Evolutionary conservation across 148 eudicot species (phyloP).

Genomic region (Pouteria glomerata): DNA sequence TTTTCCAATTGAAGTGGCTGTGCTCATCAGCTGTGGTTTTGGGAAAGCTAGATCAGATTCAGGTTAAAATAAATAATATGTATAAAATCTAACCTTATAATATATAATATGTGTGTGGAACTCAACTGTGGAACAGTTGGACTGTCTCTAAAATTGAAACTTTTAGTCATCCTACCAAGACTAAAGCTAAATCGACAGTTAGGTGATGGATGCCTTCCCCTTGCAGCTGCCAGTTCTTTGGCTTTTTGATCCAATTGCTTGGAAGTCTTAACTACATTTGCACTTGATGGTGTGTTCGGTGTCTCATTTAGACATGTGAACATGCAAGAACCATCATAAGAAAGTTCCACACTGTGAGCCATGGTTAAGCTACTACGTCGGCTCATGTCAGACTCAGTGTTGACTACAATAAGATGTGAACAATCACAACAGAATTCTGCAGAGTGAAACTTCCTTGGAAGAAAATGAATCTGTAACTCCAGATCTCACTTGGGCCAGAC

Average conservation of each 20-base stretch:
- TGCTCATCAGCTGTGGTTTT: too few species aligned
- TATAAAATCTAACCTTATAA: too few species aligned
- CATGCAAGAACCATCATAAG: constrained; percentile 1
- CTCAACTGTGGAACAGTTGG: constrained; percentile 33
- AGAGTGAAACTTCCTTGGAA: constrained; percentile 20
- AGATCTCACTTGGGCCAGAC: constrained; percentile 43
- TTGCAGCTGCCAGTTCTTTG: constrained; percentile 18
- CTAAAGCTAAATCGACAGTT: constrained; percentile 46
- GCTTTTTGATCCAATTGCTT: constrained; percentile 13
- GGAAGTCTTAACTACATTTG: constrained; percentile 9
- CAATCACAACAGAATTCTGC: constrained; percentile 37
- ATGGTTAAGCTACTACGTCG: constrained; percentile 22
- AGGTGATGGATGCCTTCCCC: constrained; percentile 39
- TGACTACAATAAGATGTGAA: constrained; percentile 28
- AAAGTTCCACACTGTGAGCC: constrained; percentile 29
- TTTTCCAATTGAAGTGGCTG: too few species aligned
- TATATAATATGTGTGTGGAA: too few species aligned
- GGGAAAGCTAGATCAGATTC: too few species aligned
- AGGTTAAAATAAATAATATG: too few species aligned
- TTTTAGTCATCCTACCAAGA: constrained; percentile 52
- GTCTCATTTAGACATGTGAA: constrained; percentile 6
- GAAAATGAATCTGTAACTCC: constrained; percentile 14
- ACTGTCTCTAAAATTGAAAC: constrained; percentile 64
- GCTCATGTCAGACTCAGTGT: constrained; percentile 34
- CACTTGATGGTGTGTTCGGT: constrained; percentile 8